Percentiles rank a stretch among this genome's conserved stretches.
Evolutionary conservation across 345 rosid genomes (phyloP).

Genomic region (Psidium guajava): DNA sequence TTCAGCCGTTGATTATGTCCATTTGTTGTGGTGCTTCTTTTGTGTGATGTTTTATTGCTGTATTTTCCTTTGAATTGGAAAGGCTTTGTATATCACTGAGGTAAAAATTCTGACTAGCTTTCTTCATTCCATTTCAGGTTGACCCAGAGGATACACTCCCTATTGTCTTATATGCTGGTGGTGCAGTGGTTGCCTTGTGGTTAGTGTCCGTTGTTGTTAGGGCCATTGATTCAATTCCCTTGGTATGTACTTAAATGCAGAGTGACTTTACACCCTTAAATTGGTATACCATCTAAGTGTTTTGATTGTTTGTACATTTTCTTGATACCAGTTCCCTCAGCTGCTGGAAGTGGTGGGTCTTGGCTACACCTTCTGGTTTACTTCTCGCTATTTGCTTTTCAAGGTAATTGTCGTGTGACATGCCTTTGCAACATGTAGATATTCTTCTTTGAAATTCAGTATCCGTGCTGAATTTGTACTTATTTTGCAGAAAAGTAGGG

Average conservation of each 20-base stretch:
- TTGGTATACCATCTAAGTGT: neutral
- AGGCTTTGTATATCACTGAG: neutral
- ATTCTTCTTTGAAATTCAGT: neutral
- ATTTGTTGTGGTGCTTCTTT: neutral
- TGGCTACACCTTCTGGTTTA: constrained; percentile 80
- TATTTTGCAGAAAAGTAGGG: constrained; percentile 45
- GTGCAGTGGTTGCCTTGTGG: constrained; percentile 58
- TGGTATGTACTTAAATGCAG: constrained; percentile 33
- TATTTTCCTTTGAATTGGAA: neutral
- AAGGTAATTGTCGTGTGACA: constrained; percentile 31
- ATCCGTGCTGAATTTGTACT: neutral
- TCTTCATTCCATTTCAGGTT: neutral
- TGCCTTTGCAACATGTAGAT: neutral
- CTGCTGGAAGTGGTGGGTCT: constrained; percentile 88
- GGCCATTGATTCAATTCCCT: constrained; percentile 76
- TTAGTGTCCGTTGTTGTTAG: constrained; percentile 45
- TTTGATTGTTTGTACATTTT: neutral
- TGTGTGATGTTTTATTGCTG: neutral
- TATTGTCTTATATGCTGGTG: constrained; percentile 46
- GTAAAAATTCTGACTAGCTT: neutral
- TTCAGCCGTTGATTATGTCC: neutral
- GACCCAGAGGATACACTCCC: constrained; percentile 49
- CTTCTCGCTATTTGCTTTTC: constrained; percentile 61
- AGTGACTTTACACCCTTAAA: neutral
- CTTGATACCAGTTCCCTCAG: constrained; percentile 55